These are phyloP conservation scores for Tuber borchii DNA, from an alignment of 495 filamentous ascomycete species.

Conservation along the genomic window DNA sequence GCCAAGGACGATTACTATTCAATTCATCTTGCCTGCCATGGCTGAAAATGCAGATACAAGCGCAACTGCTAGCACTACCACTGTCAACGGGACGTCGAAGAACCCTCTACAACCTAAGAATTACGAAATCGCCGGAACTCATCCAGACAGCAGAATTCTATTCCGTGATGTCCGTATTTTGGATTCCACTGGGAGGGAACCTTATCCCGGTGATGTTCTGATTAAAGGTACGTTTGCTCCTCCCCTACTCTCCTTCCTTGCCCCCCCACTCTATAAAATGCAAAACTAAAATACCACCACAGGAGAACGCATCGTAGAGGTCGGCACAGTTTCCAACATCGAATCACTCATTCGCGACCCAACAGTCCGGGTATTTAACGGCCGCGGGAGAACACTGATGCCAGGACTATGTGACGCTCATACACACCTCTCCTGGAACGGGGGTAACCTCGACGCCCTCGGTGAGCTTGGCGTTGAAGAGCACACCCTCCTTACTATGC, in stretches of 20 bases:
- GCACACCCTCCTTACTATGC: constrained; percentile 48
- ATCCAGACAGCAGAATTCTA: constrained; percentile 44
- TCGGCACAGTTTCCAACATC: constrained; percentile 45
- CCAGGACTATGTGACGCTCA: constrained; percentile 50
- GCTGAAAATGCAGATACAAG: not conserved
- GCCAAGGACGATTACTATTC: not conserved
- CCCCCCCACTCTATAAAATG: not conserved
- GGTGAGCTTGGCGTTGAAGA: constrained; percentile 48
- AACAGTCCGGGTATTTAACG: constrained; percentile 44
- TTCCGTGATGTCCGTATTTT: constrained; percentile 50
- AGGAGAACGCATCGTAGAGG: constrained; percentile 44
- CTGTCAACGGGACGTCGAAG: not conserved
- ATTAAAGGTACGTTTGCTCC: constrained; percentile 41
- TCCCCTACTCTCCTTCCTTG: not conserved
- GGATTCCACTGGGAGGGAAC: constrained; percentile 47
- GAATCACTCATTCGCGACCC: constrained; percentile 41
- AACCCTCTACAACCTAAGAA: constrained; percentile 40
- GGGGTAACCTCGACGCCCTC: constrained; percentile 44
- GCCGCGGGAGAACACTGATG: constrained; percentile 48
- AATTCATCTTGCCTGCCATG: not conserved
- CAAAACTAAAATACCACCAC: constrained; percentile 12
- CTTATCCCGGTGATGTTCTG: constrained; percentile 50
- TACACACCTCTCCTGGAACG: constrained; percentile 52
- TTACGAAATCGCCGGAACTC: constrained; percentile 44
- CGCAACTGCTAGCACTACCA: not conserved